phyloP scores from a whole-genome alignment of 129 eudicot genomes.

The Chrysanthemum makinoi region DNA sequence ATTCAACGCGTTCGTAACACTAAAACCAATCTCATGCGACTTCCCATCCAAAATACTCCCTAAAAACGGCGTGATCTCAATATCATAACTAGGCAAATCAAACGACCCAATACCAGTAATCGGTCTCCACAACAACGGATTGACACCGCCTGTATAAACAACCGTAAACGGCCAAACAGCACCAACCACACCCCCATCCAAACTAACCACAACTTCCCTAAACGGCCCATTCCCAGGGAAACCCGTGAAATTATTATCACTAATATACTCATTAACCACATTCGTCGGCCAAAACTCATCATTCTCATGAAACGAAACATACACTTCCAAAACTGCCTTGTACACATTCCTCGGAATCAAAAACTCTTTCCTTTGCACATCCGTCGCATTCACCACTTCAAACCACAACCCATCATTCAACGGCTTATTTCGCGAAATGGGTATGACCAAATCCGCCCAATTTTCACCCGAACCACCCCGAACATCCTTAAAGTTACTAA shows the following conservation, averaged over 20 bases:
- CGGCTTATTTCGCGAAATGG: too few species aligned
- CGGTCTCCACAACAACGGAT: constrained; percentile 78
- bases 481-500: too few species aligned
- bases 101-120: constrained; percentile 68
- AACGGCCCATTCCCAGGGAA: too few species aligned
- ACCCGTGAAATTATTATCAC: not conserved
- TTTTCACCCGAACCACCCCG: too few species aligned
- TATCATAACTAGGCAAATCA: constrained; percentile 72
- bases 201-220: too few species aligned
- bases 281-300: too few species aligned
- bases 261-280: constrained; percentile 49
- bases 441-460: too few species aligned
- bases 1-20: constrained; percentile 67
- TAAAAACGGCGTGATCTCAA: constrained; percentile 62
- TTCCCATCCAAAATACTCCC: too few species aligned
- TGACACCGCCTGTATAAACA: constrained; percentile 66
- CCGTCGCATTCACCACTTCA: constrained; percentile 34
- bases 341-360: constrained; percentile 51
- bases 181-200: constrained; percentile 34
- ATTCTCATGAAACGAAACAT: too few species aligned
- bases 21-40: constrained; percentile 19
- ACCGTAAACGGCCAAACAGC: constrained; percentile 76
- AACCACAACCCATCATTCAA: too few species aligned
- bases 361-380: constrained; percentile 44
- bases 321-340: too few species aligned